Evolutionary conservation across 352 stramenopile species (phyloP), one percentile per base, ranked within the genome.

Genomic region (Phytophthora uliginosa): DNA sequence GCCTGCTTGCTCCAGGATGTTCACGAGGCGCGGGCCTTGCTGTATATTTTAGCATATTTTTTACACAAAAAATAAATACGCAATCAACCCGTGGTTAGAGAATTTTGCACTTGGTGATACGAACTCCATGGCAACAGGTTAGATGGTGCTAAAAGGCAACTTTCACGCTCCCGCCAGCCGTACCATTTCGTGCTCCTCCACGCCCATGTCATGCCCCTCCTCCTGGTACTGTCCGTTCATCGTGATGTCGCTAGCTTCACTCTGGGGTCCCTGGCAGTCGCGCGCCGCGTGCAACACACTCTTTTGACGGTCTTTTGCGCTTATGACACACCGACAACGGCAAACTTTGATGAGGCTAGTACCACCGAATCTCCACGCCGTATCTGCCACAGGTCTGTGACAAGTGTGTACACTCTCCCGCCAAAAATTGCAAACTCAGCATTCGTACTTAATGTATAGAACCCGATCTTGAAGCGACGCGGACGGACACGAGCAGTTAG

Each of bases 1-100:
- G 17, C 98, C 98, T 45, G 98, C 94, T 62, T 99, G 91, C 83
- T 99, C 94, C 18, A 99, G 83, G 57, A 93, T 89, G 59, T 88
- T 96, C 54, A 98, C 92, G 52, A 95, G 79, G 2, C 83, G 84
- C 36, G 90, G 90, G 9, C 90, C 90, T 93, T 95, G 85, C 87
- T 91, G 20, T 4, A 17, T 57, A 48, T 17, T 31, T 53, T 18
- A n/a, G 1, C 3, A 45, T 18, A 33, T 58, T 53, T n/a, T 18
- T 47, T 60, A 45, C 28, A 68, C 58, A 68, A 57, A 26, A 64
- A 61, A 62, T 22, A 74, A 53, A 53, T 63, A 60, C 17, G 15
- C 20, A 71, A 63, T 40, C 47, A 59, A 17, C 7, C 50, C 17
- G n/a, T n/a, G 18, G 42, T 51, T 51, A 51, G 47, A 53, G 20